Conservation (phyloP, 192 early-diverging fungal genomes). For the Coemansia pectinata region DNA sequence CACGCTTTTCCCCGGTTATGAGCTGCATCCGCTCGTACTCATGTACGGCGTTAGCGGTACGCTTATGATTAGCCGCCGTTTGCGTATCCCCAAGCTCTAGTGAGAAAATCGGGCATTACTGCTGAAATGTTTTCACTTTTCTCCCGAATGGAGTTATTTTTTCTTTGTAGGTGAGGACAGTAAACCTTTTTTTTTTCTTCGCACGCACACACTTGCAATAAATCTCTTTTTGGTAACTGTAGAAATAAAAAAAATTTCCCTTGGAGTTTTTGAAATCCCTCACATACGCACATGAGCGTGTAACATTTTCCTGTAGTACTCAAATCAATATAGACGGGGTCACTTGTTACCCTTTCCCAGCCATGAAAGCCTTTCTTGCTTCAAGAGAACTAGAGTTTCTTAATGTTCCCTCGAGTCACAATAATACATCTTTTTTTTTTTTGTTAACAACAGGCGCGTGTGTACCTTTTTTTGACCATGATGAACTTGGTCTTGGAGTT, state of each 20-base stretch:
- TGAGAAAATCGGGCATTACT: conserved; percentile 6
- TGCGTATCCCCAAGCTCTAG: conserved; percentile 76
- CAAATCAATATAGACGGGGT: neutral
- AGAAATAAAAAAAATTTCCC: neutral
- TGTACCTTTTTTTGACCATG: neutral
- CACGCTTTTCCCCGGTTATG: conserved; percentile 60
- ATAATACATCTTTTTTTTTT: neutral
- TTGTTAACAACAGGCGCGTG: neutral
- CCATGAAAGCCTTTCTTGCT: neutral
- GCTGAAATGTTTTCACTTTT: neutral
- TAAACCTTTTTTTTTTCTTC: neutral
- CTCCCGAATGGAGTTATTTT: neutral
- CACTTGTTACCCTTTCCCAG: conserved; percentile 9
- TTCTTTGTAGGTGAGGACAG: neutral
- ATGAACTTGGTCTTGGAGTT: neutral
- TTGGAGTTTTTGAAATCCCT: conserved; percentile 8
- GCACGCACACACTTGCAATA: neutral
- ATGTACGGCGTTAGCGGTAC: conserved; percentile 79
- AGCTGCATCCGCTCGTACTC: conserved; percentile 78
- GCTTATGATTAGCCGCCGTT: conserved; percentile 74
- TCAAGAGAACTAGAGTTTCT: neutral
- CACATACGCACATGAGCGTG: neutral
- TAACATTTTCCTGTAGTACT: neutral
- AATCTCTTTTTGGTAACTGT: neutral
- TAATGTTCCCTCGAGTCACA: conserved; percentile 4